Conservation (phyloP, 805 yeast genomes). For the Hanseniaspora lindneri region DNA sequence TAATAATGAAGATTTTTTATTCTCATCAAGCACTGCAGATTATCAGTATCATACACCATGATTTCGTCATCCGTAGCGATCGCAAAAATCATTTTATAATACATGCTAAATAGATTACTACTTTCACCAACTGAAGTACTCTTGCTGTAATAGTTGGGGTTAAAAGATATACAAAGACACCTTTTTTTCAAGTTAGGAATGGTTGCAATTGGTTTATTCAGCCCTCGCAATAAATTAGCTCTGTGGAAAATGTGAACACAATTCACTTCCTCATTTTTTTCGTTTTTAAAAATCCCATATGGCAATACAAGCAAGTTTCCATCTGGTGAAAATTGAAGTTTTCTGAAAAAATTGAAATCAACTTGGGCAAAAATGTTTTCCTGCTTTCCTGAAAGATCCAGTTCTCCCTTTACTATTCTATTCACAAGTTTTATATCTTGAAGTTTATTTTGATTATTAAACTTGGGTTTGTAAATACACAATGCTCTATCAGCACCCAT, state of each 20-base stretch:
- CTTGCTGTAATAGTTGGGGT: conserved; percentile 46
- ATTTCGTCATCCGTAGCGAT: conserved; percentile 86
- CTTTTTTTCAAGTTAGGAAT: conserved; percentile 74
- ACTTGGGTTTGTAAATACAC: conserved; percentile 41
- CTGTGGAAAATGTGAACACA: conserved; percentile 75
- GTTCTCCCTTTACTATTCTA: conserved; percentile 46
- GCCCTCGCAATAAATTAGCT: conserved; percentile 37
- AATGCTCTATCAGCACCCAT: conserved; percentile 85
- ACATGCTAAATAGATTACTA: conserved; percentile 39
- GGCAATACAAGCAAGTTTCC: conserved; percentile 72
- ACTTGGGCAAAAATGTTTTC: conserved; percentile 13
- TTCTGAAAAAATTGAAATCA: conserved; percentile 70
- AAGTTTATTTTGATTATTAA: conserved; percentile 16
- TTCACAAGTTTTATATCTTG: conserved; percentile 24
- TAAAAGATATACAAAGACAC: conserved; percentile 70
- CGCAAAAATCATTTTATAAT: conserved; percentile 78
- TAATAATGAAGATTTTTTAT: conserved; percentile 78
- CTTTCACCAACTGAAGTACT: not conserved
- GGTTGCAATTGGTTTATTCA: conserved; percentile 60
- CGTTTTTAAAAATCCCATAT: conserved; percentile 47
- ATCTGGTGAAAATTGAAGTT: conserved; percentile 80
- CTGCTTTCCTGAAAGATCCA: conserved; percentile 24
- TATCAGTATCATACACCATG: conserved; percentile 68
- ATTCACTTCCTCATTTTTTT: conserved; percentile 31
- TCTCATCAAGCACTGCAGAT: conserved; percentile 53